These are phyloP conservation scores for Gynochthodes officinalis DNA, from an alignment of 257 asterid genomes.

Conservation along the genomic window DNA sequence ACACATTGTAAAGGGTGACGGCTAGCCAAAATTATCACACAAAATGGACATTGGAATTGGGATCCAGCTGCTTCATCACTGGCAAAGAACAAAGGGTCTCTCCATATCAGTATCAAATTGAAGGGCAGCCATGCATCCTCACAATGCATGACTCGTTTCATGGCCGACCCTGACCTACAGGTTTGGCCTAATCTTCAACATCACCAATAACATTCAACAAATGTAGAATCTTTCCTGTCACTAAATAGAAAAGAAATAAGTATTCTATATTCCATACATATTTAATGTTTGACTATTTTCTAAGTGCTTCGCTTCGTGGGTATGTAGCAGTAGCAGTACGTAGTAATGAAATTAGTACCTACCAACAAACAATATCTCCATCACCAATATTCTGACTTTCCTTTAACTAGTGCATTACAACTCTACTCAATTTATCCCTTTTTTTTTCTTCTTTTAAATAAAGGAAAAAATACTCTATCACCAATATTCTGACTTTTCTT, in stretches of 20 bases:
- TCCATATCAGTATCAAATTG: constrained; percentile 2
- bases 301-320: no score
- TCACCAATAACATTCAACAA: neutral
- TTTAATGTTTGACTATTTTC: constrained; percentile 9
- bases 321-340: no score
- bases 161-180: constrained; percentile 18
- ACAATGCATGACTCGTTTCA: constrained; percentile 7
- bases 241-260: neutral
- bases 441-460: no score
- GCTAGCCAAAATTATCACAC: constrained; percentile 26
- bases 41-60: constrained; percentile 49
- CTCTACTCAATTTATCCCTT: constrained; percentile 5
- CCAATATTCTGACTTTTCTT: constrained; percentile 1
- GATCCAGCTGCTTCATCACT: constrained; percentile 61
- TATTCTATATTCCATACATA: neutral
- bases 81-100: constrained; percentile 26
- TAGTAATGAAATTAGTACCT: constrained; percentile 15
- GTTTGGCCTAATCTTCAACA: constrained; percentile 9
- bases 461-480: no score
- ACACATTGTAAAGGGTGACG: constrained; percentile 24
- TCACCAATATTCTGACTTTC: constrained; percentile 10
- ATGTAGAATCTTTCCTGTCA: constrained; percentile 7
- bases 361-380: constrained; percentile 9
- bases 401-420: constrained; percentile 21
- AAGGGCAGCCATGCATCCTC: constrained; percentile 8